These are phyloP conservation scores for Annulohypoxylon maeteangense DNA, from an alignment of 495 filamentous ascomycete species.

Conservation along the genomic window DNA sequence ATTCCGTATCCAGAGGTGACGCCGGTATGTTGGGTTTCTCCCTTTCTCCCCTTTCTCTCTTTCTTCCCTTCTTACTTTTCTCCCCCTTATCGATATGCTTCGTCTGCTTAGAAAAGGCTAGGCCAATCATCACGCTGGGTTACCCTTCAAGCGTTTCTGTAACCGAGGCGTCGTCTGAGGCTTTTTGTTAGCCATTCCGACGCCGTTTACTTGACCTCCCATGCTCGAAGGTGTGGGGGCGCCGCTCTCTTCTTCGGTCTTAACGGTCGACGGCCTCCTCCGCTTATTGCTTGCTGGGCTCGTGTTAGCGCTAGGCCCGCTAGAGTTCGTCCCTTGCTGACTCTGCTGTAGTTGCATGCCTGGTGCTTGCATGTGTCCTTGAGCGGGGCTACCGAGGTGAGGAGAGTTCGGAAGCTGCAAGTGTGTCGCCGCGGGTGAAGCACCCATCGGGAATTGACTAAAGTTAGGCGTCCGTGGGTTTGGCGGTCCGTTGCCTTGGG, in stretches of 20 bases:
- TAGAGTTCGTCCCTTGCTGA: slow-evolving; percentile 75
- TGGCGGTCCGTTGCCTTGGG: slow-evolving; percentile 43
- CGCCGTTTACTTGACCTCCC: slow-evolving; percentile 58
- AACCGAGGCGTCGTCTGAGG: slow-evolving; percentile 57
- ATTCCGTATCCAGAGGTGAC: slow-evolving; percentile 39
- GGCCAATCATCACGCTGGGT: slow-evolving; percentile 41
- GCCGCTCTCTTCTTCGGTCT: slow-evolving; percentile 73
- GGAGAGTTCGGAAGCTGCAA: slow-evolving; percentile 69
- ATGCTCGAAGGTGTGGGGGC: slow-evolving; percentile 56
- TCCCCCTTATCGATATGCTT: not conserved
- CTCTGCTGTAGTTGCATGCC: slow-evolving; percentile 79
- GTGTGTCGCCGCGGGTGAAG: slow-evolving; percentile 66
- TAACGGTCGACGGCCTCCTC: slow-evolving; percentile 78
- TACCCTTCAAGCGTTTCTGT: slow-evolving; percentile 57
- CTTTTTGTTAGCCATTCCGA: slow-evolving; percentile 50
- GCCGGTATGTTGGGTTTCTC: slow-evolving; percentile 29
- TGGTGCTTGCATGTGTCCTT: slow-evolving; percentile 68
- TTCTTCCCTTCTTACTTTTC: not conserved
- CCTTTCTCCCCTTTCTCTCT: not conserved
- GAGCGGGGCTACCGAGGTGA: slow-evolving; percentile 67
- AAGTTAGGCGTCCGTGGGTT: slow-evolving; percentile 60
- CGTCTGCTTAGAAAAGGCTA: not conserved
- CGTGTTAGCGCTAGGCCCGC: slow-evolving; percentile 81
- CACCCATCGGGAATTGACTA: slow-evolving; percentile 61
- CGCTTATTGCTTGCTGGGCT: slow-evolving; percentile 85